Conservation (phyloP, 495 filamentous ascomycete genomes). For the Neurospora sp. region DNA sequence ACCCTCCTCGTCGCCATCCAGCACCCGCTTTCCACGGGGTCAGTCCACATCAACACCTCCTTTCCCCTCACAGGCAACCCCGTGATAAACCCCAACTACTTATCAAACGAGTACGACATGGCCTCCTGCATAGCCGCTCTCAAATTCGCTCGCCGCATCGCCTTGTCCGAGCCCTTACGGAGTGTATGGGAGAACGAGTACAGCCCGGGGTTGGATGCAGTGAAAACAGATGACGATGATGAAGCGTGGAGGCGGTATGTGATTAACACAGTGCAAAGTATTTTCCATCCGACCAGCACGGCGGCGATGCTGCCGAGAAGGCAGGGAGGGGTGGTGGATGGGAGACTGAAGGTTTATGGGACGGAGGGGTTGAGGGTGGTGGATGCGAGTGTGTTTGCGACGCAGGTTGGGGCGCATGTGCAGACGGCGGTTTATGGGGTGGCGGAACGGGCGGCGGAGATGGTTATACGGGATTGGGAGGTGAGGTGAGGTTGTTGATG, state of each 20-base stretch:
- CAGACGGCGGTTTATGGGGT: slow-evolving; percentile 30
- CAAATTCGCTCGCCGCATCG: slow-evolving; percentile 14
- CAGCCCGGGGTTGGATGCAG: slow-evolving; percentile 14
- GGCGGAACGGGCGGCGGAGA: slow-evolving; percentile 31
- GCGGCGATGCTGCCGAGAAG: slow-evolving; percentile 36
- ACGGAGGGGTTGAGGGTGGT: slow-evolving; percentile 23
- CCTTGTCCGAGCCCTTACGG: slow-evolving; percentile 9
- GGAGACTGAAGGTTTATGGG: slow-evolving; percentile 35
- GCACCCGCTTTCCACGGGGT: slow-evolving; percentile 43
- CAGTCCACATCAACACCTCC: slow-evolving; percentile 37
- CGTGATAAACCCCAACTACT: slow-evolving; percentile 15
- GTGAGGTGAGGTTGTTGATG: neutral
- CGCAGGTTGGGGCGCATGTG: slow-evolving; percentile 20
- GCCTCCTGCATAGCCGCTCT: slow-evolving; percentile 6
- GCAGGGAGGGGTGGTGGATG: slow-evolving; percentile 41
- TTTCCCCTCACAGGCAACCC: slow-evolving; percentile 4
- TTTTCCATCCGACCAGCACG: slow-evolving; percentile 32
- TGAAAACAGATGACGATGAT: slow-evolving; percentile 10
- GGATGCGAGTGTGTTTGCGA: slow-evolving; percentile 24
- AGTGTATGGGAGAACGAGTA: slow-evolving; percentile 16
- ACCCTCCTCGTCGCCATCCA: slow-evolving; percentile 29
- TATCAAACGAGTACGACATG: slow-evolving; percentile 19
- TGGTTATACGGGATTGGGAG: slow-evolving; percentile 21
- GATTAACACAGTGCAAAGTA: slow-evolving; percentile 5
- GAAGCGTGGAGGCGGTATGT: slow-evolving; percentile 12